Evolutionary conservation across 2,329 filamentous ascomycete genomes (phyloP).

Genomic region (Escovopsis sp.): DNA sequence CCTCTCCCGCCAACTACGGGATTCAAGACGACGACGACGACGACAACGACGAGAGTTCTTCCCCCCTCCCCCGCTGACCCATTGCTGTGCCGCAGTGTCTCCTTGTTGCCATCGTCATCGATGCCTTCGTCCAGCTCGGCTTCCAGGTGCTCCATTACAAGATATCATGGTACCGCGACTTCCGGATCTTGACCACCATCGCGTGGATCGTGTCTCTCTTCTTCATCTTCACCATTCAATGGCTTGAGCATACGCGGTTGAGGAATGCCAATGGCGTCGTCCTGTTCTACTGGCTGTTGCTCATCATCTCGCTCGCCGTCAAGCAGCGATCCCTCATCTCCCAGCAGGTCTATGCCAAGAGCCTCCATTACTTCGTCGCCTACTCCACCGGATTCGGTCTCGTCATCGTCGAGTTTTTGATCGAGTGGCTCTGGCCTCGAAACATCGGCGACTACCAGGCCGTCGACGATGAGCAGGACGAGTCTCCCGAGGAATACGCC

Average conservation of each 20-base stretch:
- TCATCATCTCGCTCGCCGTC: constrained; percentile 61
- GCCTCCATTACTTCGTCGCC: constrained; percentile 60
- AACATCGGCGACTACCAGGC: constrained; percentile 41
- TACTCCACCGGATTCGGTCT: constrained; percentile 61
- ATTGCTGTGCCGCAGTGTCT: constrained; percentile 27
- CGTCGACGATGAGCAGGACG: constrained; percentile 43
- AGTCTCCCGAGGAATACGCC: constrained; percentile 73
- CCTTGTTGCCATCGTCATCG: constrained; percentile 51
- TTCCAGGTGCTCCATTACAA: constrained; percentile 61
- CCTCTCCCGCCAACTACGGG: background rate
- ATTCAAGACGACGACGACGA: too few relatives aligned
- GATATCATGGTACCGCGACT: constrained; percentile 61
- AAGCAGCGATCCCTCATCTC: constrained; percentile 78
- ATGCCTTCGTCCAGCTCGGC: constrained; percentile 55
- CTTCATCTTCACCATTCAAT: constrained; percentile 68
- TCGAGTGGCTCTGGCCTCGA: constrained; percentile 85
- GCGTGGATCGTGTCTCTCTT: constrained; percentile 56
- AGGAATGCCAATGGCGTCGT: constrained; percentile 77
- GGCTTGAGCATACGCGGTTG: constrained; percentile 70
- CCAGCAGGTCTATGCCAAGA: constrained; percentile 53
- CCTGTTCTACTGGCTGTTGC: constrained; percentile 83
- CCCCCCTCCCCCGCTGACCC: background rate
- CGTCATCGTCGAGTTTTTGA: constrained; percentile 52
- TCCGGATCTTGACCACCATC: constrained; percentile 71
- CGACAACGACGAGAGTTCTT: too few relatives aligned